A percentile compares a stretch with the other conserved stretches of the same genome.
Evolutionary conservation across 1,284 basidiomycete genomes (phyloP).

Genomic region (Cystobasidiaceae sp.): DNA sequence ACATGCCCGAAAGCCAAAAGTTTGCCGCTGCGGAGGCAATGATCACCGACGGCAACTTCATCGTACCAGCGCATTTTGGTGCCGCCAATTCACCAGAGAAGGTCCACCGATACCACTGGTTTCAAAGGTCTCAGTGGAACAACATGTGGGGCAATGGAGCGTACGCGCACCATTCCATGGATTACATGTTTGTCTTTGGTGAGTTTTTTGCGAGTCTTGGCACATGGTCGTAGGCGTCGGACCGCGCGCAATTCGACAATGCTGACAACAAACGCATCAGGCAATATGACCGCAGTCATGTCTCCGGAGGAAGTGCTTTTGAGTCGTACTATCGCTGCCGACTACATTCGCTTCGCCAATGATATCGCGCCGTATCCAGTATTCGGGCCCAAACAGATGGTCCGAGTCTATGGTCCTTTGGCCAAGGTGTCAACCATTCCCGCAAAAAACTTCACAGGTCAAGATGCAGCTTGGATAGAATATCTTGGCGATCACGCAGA

Average conservation of each 20-base stretch:
- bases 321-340: neutral
- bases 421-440: neutral
- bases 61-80: neutral
- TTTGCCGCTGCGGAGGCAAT: neutral
- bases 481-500: neutral
- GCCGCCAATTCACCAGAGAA: neutral
- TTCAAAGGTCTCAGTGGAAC: neutral
- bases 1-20: neutral
- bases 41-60: constrained; percentile 3
- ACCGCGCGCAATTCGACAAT: neutral
- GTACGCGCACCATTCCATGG: neutral
- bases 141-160: neutral
- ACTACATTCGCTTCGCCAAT: constrained; percentile 7
- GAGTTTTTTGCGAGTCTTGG: neutral
- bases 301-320: neutral
- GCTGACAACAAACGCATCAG: neutral
- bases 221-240: neutral
- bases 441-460: neutral
- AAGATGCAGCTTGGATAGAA: neutral
- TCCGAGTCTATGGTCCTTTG: constrained; percentile 1
- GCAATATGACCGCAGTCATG: neutral
- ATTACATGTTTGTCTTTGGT: neutral
- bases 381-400: neutral
- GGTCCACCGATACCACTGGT: constrained; percentile 1
- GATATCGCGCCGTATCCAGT: neutral